phyloP scores from a whole-genome alignment of 106 monocot genomes.

The Dendrobium chrysotoxum region DNA sequence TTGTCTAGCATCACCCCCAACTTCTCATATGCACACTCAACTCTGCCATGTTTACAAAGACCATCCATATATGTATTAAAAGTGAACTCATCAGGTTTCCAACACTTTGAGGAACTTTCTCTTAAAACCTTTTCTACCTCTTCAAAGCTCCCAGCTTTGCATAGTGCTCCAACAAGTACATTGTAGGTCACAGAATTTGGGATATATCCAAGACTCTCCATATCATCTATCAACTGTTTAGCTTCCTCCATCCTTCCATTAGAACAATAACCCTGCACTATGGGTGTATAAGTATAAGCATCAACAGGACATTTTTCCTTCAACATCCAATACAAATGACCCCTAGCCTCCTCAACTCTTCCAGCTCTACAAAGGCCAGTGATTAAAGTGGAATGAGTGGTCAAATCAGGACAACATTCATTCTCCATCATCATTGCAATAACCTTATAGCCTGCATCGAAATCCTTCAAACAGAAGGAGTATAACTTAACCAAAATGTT shows the following conservation, averaged over 20 bases:
- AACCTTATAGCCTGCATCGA: slow-evolving; percentile 26
- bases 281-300: slow-evolving; percentile 39
- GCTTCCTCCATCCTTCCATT: slow-evolving; percentile 36
- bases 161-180: slow-evolving; percentile 41
- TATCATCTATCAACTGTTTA: slow-evolving; percentile 23
- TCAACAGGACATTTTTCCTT: slow-evolving; percentile 25
- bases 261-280: slow-evolving; percentile 38
- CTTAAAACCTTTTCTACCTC: slow-evolving; percentile 38
- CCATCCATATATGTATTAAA: slow-evolving; percentile 60
- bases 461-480: slow-evolving; percentile 23
- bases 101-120: slow-evolving; percentile 29
- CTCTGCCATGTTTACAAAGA: slow-evolving; percentile 34
- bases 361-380: slow-evolving; percentile 30
- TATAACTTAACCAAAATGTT: slow-evolving; percentile 48
- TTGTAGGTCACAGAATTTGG: slow-evolving; percentile 46
- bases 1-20: slow-evolving; percentile 27
- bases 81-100: slow-evolving; percentile 45
- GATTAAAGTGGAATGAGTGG: slow-evolving; percentile 49
- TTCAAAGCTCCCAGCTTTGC: slow-evolving; percentile 24
- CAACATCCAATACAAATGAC: slow-evolving; percentile 38
- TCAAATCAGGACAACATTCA: slow-evolving; percentile 30
- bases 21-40: slow-evolving; percentile 19
- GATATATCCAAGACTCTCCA: slow-evolving; percentile 34
- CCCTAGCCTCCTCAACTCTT: slow-evolving; percentile 36
- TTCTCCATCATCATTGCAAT: slow-evolving; percentile 21